phyloP scores from a whole-genome alignment of 257 asterid species.

The Nicotiana paniculata region DNA sequence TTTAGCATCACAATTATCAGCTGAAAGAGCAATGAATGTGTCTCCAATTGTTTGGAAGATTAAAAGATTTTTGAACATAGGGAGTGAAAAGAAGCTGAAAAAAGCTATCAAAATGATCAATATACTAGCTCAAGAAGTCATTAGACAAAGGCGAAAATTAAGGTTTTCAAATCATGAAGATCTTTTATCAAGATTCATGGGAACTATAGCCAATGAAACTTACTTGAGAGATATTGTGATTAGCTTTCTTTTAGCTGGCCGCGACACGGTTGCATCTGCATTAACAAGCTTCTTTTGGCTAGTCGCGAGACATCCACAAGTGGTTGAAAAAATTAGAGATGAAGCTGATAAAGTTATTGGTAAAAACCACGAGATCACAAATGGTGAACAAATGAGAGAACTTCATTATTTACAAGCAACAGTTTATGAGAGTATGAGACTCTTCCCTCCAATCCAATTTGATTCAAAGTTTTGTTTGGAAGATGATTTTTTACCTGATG shows the following conservation, averaged over 20 bases:
- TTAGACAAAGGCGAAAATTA: slow-evolving; percentile 22
- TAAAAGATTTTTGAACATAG: slow-evolving; percentile 25
- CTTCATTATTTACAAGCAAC: slow-evolving; percentile 36
- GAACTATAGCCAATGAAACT: slow-evolving; percentile 17
- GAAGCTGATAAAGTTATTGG: slow-evolving; percentile 33
- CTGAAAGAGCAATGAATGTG: slow-evolving; percentile 36
- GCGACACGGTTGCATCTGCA: slow-evolving; percentile 35
- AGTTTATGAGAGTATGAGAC: slow-evolving; percentile 34
- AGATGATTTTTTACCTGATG: slow-evolving; percentile 29
- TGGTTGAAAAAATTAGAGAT: slow-evolving; percentile 13
- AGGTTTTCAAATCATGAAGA: slow-evolving; percentile 25
- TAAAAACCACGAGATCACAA: not conserved
- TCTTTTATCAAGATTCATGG: slow-evolving; percentile 36
- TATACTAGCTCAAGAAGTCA: slow-evolving; percentile 29
- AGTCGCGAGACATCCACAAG: slow-evolving; percentile 22
- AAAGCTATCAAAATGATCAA: slow-evolving; percentile 21
- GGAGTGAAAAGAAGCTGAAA: slow-evolving; percentile 29
- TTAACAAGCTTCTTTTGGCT: slow-evolving; percentile 39
- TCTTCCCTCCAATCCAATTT: slow-evolving; percentile 38
- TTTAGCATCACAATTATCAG: slow-evolving; percentile 36
- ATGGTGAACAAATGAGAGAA: slow-evolving; percentile 15
- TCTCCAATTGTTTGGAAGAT: slow-evolving; percentile 34
- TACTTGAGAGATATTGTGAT: slow-evolving; percentile 34
- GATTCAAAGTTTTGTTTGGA: slow-evolving; percentile 34
- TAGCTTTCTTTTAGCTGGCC: slow-evolving; percentile 39